A percentile compares a stretch with the other conserved stretches of the same genome.
Evolutionary conservation across 805 yeast genomes (phyloP).

Genomic region (Phaffomyces opuntiae): DNA sequence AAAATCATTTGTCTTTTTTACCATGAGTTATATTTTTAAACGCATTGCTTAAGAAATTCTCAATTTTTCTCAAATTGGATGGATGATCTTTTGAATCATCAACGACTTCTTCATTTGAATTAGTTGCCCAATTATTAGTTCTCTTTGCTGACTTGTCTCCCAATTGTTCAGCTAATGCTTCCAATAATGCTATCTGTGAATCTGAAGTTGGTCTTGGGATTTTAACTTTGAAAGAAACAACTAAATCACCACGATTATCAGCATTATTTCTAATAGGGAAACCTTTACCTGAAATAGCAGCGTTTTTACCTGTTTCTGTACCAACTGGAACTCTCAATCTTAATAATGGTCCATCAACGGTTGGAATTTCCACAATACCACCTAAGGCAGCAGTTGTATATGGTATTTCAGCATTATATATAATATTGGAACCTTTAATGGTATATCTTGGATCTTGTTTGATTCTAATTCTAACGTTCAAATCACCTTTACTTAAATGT

Average conservation of each 20-base stretch:
- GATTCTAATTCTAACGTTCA: constrained; percentile 75
- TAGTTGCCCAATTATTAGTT: constrained; percentile 25
- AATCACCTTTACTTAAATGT: constrained; percentile 73
- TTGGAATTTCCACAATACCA: constrained; percentile 86
- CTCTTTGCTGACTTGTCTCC: constrained; percentile 76
- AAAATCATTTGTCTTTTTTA: neutral
- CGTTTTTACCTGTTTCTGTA: constrained; percentile 65
- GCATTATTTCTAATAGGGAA: constrained; percentile 57
- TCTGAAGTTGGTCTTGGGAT: constrained; percentile 72
- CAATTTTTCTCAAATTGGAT: constrained; percentile 44
- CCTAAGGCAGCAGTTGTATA: constrained; percentile 97
- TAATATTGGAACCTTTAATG: constrained; percentile 59
- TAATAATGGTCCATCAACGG: constrained; percentile 71
- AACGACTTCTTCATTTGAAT: neutral
- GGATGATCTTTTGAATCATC: constrained; percentile 25
- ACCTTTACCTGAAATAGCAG: constrained; percentile 81
- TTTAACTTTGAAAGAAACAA: constrained; percentile 63
- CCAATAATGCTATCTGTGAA: constrained; percentile 82
- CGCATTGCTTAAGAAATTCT: constrained; percentile 44
- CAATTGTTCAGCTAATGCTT: constrained; percentile 88
- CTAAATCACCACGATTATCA: constrained; percentile 71
- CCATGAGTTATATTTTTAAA: constrained; percentile 33
- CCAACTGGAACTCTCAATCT: constrained; percentile 80
- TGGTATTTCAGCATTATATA: constrained; percentile 61
- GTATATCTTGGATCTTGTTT: constrained; percentile 65